Evolutionary conservation across 202 grass and related monocot species (phyloP), one percentile per base, ranked within the genome.

Genomic region (Setaria viridis): DNA sequence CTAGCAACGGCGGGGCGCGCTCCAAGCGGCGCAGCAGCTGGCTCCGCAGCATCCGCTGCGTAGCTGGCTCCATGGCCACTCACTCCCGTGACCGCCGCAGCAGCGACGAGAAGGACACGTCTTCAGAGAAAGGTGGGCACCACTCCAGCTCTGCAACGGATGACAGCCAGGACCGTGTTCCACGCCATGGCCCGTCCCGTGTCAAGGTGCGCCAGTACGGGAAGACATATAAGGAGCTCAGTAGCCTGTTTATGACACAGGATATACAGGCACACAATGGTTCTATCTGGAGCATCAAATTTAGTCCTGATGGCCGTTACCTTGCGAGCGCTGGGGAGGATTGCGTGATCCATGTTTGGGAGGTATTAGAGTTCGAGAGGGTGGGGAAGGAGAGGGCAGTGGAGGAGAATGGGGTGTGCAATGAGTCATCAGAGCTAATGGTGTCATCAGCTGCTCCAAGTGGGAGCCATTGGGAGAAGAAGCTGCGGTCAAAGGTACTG

Each of bases 241-340:
- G 70, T 20, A 88, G 93, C 33, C 67, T 99, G 42, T 96, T 91
- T 89, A 90, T 92, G 93, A 94, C 84, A 67, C 93, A 99, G 90
- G 90, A 92, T 57, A 93, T 99, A 80, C 88, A 94, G 32, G 96
- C 91, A 6, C 96, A 99, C 82, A 91, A 58, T 55, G 96, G 93
- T 17, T 89, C 96, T 32, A 94, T 99, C n/a, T 99, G 96, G 96
- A 88, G 76, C 86, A 92, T 96, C 83, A 94, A 84, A 62, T 99
- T 99, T 80, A 99, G 93, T 80, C 89, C 91, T 64, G 96, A 99
- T 86, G 96, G 96, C 12, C 87, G 81, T 33, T 99, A 91, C 77
- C 84, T 99, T 60, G 96, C 96, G 34, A 99, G 84, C 67, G 93
- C 93, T 33, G 96, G 96, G 29, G 90, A 96, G 86, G 96, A 99